These are phyloP conservation scores for Platismatia glauca DNA, from an alignment of 495 filamentous ascomycete genomes.

Conservation along the genomic window DNA sequence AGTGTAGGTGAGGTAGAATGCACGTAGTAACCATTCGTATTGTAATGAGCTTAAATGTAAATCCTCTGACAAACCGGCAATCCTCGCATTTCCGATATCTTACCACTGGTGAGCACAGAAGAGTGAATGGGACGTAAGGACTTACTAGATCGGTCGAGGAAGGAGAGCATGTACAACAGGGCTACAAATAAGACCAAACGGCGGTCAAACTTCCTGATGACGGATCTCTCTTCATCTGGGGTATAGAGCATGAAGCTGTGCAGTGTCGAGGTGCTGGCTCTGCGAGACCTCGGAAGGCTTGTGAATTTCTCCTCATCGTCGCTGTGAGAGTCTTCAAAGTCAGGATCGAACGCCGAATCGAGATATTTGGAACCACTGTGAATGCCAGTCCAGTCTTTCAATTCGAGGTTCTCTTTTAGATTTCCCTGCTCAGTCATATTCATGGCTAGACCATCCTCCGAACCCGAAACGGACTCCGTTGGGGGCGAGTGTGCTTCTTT, in stretches of 20 bases:
- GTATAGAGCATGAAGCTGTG: slow-evolving; percentile 59
- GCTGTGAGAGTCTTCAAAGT: not conserved
- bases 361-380: not conserved
- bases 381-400: slow-evolving; percentile 8
- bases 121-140: slow-evolving; percentile 8
- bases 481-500: not conserved
- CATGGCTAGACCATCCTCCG: not conserved
- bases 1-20: slow-evolving; percentile 66
- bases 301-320: not conserved
- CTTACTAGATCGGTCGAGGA: slow-evolving; percentile 70
- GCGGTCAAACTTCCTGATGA: slow-evolving; percentile 66
- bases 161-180: slow-evolving; percentile 70
- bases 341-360: not conserved
- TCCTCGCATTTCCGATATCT: slow-evolving; percentile 75
- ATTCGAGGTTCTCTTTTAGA: slow-evolving; percentile 2
- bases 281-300: slow-evolving; percentile 6
- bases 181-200: slow-evolving; percentile 72
- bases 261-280: slow-evolving; percentile 32
- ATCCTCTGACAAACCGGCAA: slow-evolving; percentile 63
- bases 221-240: slow-evolving; percentile 59
- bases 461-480: slow-evolving; percentile 1
- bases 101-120: slow-evolving; percentile 10
- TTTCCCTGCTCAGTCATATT: not conserved
- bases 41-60: slow-evolving; percentile 46
- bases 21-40: slow-evolving; percentile 60